phyloP scores from a whole-genome alignment of 768 basidiomycete species.

The Serpula lacrymans region DNA sequence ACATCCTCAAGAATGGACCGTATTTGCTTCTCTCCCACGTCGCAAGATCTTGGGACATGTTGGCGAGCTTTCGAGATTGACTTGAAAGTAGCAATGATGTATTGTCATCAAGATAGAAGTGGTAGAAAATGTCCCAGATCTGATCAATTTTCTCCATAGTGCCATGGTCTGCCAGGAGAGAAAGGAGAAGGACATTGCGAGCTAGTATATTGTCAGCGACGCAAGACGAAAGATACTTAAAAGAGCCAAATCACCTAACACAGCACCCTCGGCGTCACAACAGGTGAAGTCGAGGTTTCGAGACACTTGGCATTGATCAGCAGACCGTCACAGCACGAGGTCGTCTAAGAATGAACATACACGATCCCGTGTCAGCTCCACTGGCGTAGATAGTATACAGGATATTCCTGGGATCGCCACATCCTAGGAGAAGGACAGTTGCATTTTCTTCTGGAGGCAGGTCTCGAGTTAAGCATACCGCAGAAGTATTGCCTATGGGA shows the following conservation, averaged over 20 bases:
- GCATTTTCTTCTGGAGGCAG: conserved; percentile 40
- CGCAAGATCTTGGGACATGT: conserved; percentile 27
- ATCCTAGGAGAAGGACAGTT: conserved; percentile 44
- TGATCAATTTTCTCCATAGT: conserved; percentile 1
- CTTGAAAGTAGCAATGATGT: conserved; percentile 28
- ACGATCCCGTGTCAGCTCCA: not conserved
- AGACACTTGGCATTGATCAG: conserved; percentile 14
- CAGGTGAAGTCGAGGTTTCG: conserved; percentile 47
- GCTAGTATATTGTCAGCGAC: conserved; percentile 29
- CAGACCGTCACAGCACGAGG: not conserved
- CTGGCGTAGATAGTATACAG: conserved; percentile 36
- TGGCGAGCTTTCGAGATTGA: conserved; percentile 39
- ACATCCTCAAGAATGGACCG: conserved; percentile 33
- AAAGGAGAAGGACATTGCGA: conserved; percentile 45
- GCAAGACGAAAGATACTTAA: not conserved
- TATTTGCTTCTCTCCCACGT: conserved; percentile 42
- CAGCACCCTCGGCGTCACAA: conserved; percentile 46
- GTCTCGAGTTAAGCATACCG: conserved; percentile 40
- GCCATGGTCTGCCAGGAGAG: conserved; percentile 36
- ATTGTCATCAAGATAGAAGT: conserved; percentile 40
- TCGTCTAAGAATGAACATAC: too few relatives aligned
- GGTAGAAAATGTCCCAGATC: conserved; percentile 48
- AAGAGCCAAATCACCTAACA: conserved; percentile 36
- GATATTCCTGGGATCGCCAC: conserved; percentile 46
- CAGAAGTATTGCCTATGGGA: conserved; percentile 50